Conservation (phyloP, 148 eudicot species). For the Diospyros kaki region DNA sequence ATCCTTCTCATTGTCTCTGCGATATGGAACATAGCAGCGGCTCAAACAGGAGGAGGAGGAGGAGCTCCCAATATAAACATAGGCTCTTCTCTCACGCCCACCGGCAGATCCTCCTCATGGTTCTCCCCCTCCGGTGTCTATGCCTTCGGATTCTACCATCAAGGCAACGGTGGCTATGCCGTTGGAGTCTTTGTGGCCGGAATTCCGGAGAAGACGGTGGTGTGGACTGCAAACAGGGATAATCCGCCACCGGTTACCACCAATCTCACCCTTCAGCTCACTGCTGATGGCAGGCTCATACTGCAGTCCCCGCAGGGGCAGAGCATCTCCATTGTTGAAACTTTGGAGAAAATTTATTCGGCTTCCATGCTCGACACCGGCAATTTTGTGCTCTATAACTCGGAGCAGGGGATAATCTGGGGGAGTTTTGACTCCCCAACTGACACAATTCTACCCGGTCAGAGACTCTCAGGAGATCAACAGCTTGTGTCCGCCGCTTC, state of each 20-base stretch:
- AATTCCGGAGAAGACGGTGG: constrained; percentile 13
- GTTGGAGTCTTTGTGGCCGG: constrained; percentile 14
- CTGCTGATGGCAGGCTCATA: constrained; percentile 19
- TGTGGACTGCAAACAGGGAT: constrained; percentile 26
- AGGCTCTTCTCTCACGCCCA: too few species aligned
- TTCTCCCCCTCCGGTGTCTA: constrained; percentile 17
- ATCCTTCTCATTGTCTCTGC: too few species aligned
- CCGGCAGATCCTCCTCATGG: too few species aligned
- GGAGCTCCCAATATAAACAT: too few species aligned
- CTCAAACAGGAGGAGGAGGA: neutral
- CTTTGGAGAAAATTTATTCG: neutral
- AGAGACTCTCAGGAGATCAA: neutral
- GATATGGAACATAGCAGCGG: too few species aligned
- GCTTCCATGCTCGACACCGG: constrained; percentile 42
- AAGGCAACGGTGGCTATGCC: constrained; percentile 16
- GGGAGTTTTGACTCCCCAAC: constrained; percentile 36
- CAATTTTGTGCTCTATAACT: constrained; percentile 32
- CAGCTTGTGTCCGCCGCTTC: constrained; percentile 21
- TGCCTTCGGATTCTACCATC: constrained; percentile 28
- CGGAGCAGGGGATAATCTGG: constrained; percentile 13
- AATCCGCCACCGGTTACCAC: neutral
- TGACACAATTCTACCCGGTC: constrained; percentile 27
- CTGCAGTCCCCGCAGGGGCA: neutral
- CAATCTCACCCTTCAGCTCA: constrained; percentile 14
- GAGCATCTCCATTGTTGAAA: neutral